Base-by-base conservation (phyloP, 495 filamentous ascomycete genomes). In the Penicillium coffeae region DNA sequence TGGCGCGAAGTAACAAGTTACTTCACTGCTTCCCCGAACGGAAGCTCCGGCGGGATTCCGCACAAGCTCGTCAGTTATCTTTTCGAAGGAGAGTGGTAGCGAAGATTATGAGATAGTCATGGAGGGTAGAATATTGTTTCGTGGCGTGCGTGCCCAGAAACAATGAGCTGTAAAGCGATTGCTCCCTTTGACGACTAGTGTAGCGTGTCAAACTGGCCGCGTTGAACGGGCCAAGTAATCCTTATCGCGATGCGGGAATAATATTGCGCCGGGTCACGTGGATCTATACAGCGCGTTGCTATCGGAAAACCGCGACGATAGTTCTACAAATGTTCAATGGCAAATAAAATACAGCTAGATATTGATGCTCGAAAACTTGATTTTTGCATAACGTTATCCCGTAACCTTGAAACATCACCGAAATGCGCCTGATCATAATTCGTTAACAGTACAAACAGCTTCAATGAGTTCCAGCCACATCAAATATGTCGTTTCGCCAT, bases 401-500 rank as follows among this genome's bases (percentile, higher is more conserved):
- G 9, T 12, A 47, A 1, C 25, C 33, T 18, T 38, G 10, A 16
- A 47, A 34, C 22, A 27, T 9, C 20, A 25, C 21, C 21, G 44
- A 45, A 35, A 9, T 14, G 25, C 25, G 25, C 42, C 13, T 37
- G 14, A 45, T 45, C 42, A 15, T 52, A 10, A 57, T 38, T 38
- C 54, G 47, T 50, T 13, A 46, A 40, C 0, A 22, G n/a, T n/a
- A 2, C 18, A 22, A 38, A 6, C 12, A 12, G 40, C 34, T 35
- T 52, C 38, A 54, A 9, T 30, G 13, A 1, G 21, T 16, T 27
- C 52, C 55, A 51, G 55, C 43, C 46, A 90, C 78, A 66, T 93
- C 82, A 66, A 97, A 96, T 14, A 95, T 83, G 33, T 79, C 83
- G 67, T 96, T 96, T 35, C 87, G 72, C 92, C 91, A 96, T 1